Evolutionary conservation across 495 filamentous ascomycete species (phyloP).

Genomic region (Penicillium pulvis): DNA sequence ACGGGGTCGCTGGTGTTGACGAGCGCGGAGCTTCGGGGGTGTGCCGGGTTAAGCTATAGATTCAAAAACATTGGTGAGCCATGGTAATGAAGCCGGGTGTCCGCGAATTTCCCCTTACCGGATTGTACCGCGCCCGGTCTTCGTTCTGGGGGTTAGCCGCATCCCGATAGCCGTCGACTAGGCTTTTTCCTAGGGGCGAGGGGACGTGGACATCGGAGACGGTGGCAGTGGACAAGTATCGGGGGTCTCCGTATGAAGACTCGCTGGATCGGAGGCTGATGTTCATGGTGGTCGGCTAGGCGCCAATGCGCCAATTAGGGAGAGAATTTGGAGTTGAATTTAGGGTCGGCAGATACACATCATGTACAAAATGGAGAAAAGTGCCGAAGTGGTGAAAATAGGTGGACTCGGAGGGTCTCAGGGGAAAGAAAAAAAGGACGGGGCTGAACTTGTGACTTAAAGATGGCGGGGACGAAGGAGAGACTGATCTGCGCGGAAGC

Average conservation of each 20-base stretch:
- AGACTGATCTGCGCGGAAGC: constrained; percentile 23
- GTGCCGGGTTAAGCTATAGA: constrained; percentile 35
- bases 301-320: constrained; percentile 10
- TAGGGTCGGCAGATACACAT: constrained; percentile 24
- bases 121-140: constrained; percentile 41
- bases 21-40: constrained; percentile 44
- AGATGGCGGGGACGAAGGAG: constrained; percentile 31
- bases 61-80: constrained; percentile 17
- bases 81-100: not conserved
- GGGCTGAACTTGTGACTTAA: constrained; percentile 17
- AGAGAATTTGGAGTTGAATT: constrained; percentile 7
- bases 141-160: constrained; percentile 35
- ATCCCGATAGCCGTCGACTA: constrained; percentile 52
- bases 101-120: constrained; percentile 33
- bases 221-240: constrained; percentile 39
- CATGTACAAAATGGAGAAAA: constrained; percentile 6
- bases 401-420: constrained; percentile 1
- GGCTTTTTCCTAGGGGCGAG: constrained; percentile 39
- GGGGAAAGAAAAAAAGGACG: constrained; percentile 9
- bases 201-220: constrained; percentile 42
- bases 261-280: constrained; percentile 47
- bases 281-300: constrained; percentile 40
- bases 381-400: not conserved
- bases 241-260: constrained; percentile 52
- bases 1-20: constrained; percentile 58